Percentiles rank a stretch among this genome's conserved stretches.
These are phyloP conservation scores for Tricholoma sp. DNA, from an alignment of 768 basidiomycete genomes.

Conservation along the genomic window DNA sequence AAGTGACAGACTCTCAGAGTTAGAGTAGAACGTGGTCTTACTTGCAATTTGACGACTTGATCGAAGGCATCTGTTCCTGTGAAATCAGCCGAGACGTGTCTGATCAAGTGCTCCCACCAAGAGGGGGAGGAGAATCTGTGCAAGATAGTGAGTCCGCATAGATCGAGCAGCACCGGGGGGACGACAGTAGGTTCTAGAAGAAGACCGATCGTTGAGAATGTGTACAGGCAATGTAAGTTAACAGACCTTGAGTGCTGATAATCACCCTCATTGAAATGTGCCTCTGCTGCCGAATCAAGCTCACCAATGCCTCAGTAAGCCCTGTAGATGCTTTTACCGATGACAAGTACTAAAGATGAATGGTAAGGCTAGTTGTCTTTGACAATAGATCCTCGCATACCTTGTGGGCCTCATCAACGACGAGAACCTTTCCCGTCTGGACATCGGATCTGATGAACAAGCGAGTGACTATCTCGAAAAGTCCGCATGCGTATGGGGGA, in stretches of 20 bases:
- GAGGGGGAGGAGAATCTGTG: slow-evolving; percentile 74
- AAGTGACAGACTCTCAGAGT: neutral
- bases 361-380: neutral
- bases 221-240: neutral
- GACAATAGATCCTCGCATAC: slow-evolving; percentile 24
- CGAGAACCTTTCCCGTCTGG: slow-evolving; percentile 59
- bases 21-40: slow-evolving; percentile 18
- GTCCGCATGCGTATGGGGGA: slow-evolving; percentile 55
- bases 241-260: slow-evolving; percentile 67
- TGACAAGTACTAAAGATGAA: slow-evolving; percentile 51
- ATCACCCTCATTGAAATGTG: slow-evolving; percentile 70
- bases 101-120: slow-evolving; percentile 68
- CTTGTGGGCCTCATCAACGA: slow-evolving; percentile 77
- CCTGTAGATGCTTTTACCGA: slow-evolving; percentile 39
- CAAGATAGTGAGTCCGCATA: slow-evolving; percentile 60
- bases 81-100: slow-evolving; percentile 65
- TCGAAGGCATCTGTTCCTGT: slow-evolving; percentile 58
- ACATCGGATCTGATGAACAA: slow-evolving; percentile 59
- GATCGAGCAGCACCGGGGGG: slow-evolving; percentile 60
- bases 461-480: slow-evolving; percentile 67
- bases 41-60: slow-evolving; percentile 60
- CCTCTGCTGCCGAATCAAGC: slow-evolving; percentile 62
- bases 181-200: slow-evolving; percentile 65
- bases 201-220: slow-evolving; percentile 3
- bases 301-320: slow-evolving; percentile 52